Evolutionary conservation across 192 early-diverging fungal species (phyloP).

Genomic region (Thamnidium elegans): DNA sequence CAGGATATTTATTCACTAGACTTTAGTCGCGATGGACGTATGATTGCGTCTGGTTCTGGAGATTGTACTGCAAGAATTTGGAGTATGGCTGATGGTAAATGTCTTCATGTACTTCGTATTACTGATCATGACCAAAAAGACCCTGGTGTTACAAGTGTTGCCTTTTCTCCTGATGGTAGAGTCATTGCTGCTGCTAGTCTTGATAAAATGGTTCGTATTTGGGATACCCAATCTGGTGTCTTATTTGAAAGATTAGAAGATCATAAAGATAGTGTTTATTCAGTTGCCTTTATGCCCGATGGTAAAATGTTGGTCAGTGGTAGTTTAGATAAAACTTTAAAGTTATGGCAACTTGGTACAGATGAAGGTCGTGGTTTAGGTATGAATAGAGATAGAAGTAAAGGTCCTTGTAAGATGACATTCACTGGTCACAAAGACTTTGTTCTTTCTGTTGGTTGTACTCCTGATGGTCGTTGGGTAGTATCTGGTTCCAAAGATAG

Average conservation of each 20-base stretch:
- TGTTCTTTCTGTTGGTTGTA: constrained; percentile 91
- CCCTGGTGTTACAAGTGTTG: constrained; percentile 93
- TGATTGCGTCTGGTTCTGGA: constrained; percentile 87
- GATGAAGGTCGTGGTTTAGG: constrained; percentile 27
- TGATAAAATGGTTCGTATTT: constrained; percentile 92
- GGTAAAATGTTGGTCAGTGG: constrained; percentile 90
- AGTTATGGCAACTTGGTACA: constrained; percentile 83
- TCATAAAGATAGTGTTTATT: constrained; percentile 95
- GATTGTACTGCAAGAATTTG: constrained; percentile 87
- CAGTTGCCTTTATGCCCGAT: constrained; percentile 94
- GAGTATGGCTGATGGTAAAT: constrained; percentile 78
- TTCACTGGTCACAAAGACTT: constrained; percentile 77
- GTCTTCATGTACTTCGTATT: constrained; percentile 68
- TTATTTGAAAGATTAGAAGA: constrained; percentile 90
- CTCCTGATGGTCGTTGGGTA: constrained; percentile 84
- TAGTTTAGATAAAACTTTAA: constrained; percentile 88
- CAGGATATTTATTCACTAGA: constrained; percentile 98
- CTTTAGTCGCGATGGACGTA: constrained; percentile 86
- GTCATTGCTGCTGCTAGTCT: constrained; percentile 89
- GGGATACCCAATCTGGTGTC: constrained; percentile 79
- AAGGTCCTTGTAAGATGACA: constrained; percentile 40
- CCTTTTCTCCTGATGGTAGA: constrained; percentile 87
- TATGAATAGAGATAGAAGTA: constrained; percentile 22
- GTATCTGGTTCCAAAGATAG: constrained; percentile 92
- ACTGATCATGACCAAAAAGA: constrained; percentile 84